Conservation (phyloP, 257 asterid genomes). For the Buddleja alternifolia region DNA sequence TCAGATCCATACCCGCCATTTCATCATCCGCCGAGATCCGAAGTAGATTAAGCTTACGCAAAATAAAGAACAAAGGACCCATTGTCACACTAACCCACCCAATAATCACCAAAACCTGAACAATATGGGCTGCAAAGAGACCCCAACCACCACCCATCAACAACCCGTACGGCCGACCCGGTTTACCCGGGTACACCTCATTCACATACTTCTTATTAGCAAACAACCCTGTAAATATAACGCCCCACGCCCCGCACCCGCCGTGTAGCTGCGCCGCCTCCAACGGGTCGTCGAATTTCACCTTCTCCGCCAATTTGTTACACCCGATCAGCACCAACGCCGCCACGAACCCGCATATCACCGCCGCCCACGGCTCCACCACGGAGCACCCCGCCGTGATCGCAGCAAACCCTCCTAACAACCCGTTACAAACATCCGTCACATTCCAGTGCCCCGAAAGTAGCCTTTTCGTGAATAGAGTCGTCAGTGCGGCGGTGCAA, state of each 20-base stretch:
- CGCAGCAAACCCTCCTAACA: slow-evolving; percentile 56
- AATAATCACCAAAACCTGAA: slow-evolving; percentile 46
- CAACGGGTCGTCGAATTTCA: slow-evolving; percentile 51
- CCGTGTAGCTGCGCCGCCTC: slow-evolving; percentile 66
- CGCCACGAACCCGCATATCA: slow-evolving; percentile 55
- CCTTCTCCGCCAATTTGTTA: slow-evolving; percentile 43
- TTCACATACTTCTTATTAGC: slow-evolving; percentile 46
- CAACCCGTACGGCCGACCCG: slow-evolving; percentile 49
- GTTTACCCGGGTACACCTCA: slow-evolving; percentile 44
- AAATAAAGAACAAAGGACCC: slow-evolving; percentile 45
- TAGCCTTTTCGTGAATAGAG: slow-evolving; percentile 44
- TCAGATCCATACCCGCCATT: slow-evolving; percentile 54
- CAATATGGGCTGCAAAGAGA: slow-evolving; percentile 43
- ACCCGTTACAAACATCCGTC: slow-evolving; percentile 54
- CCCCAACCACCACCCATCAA: slow-evolving; percentile 52
- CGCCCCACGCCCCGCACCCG: slow-evolving; percentile 61
- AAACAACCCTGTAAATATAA: slow-evolving; percentile 52
- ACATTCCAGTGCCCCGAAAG: slow-evolving; percentile 51
- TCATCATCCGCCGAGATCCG: slow-evolving; percentile 52
- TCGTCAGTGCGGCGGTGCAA: slow-evolving; percentile 56
- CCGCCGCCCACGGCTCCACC: slow-evolving; percentile 61
- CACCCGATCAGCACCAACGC: slow-evolving; percentile 53
- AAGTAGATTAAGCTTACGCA: slow-evolving; percentile 44
- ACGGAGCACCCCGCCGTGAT: slow-evolving; percentile 56
- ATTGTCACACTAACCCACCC: slow-evolving; percentile 53